phyloP scores from a whole-genome alignment of 371 early-diverging fungal genomes.

The Neoconidiobolus thromboides region DNA sequence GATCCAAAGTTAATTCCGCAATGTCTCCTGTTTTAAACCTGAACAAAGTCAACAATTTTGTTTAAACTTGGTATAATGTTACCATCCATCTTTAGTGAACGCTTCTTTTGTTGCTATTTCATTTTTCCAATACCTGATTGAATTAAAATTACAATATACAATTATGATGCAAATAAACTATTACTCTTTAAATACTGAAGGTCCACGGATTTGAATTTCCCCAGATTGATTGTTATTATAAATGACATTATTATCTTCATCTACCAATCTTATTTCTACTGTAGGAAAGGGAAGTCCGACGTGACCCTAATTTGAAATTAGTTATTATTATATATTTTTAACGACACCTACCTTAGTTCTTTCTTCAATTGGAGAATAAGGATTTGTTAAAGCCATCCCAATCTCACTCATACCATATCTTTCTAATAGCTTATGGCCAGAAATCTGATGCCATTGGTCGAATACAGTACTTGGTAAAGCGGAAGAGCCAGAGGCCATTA shows the following conservation, averaged over 20 bases:
- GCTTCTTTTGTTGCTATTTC: constrained; percentile 52
- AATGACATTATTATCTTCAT: constrained; percentile 27
- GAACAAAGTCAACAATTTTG: background rate
- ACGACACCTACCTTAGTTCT: constrained; percentile 20
- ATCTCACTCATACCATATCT: constrained; percentile 81
- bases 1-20: constrained; percentile 26
- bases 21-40: constrained; percentile 69
- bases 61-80: background rate
- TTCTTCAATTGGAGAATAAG: constrained; percentile 17
- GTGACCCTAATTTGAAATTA: constrained; percentile 20
- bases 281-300: constrained; percentile 62
- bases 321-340: background rate
- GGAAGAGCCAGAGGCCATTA: constrained; percentile 62
- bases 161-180: background rate
- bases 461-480: constrained; percentile 49
- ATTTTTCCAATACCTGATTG: constrained; percentile 36
- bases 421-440: constrained; percentile 54
- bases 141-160: background rate
- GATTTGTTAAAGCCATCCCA: constrained; percentile 72
- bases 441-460: constrained; percentile 39
- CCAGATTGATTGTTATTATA: constrained; percentile 27
- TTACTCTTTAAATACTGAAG: constrained; percentile 41
- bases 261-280: constrained; percentile 39
- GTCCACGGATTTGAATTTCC: constrained; percentile 47
- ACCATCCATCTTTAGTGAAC: constrained; percentile 53